phyloP scores from a whole-genome alignment of 1,284 basidiomycete species.

The Apiotrichum siamense region DNA sequence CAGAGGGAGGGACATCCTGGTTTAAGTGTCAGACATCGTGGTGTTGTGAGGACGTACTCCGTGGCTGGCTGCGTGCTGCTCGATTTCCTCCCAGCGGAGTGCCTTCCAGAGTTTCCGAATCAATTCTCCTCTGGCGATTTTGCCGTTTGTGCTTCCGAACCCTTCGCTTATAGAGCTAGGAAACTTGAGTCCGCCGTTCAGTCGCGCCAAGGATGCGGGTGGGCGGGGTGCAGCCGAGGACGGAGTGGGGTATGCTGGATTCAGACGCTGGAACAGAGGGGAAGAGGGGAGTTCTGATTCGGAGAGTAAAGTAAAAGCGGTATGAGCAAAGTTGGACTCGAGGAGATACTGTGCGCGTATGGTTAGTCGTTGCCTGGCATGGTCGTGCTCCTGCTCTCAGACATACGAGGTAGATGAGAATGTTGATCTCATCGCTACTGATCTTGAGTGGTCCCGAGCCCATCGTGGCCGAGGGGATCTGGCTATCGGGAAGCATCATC shows the following conservation, averaged over 20 bases:
- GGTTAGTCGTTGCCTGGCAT: not conserved
- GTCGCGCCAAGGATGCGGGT: conserved; percentile 5
- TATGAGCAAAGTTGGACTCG: conserved; percentile 43
- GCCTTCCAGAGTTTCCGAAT: conserved; percentile 43
- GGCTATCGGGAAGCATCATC: not conserved
- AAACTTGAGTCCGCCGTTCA: conserved; percentile 8
- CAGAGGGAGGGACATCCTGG: not conserved
- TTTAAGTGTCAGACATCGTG: not conserved
- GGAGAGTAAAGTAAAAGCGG: conserved; percentile 38
- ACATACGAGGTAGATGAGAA: conserved; percentile 39
- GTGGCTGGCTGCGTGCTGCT: conserved; percentile 25
- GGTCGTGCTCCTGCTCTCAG: too few relatives aligned
- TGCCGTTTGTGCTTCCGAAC: conserved; percentile 10
- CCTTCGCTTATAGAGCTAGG: not conserved
- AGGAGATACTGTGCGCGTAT: conserved; percentile 33
- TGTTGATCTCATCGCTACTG: conserved; percentile 43
- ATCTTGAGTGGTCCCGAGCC: conserved; percentile 24
- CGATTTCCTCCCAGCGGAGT: conserved; percentile 41
- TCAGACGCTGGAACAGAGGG: conserved; percentile 38
- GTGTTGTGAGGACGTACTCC: not conserved
- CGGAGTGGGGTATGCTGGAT: conserved; percentile 28
- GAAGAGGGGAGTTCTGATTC: conserved; percentile 38
- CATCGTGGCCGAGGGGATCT: not conserved
- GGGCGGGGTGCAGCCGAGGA: not conserved
- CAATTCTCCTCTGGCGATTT: conserved; percentile 37